These are phyloP conservation scores for Mitragyna speciosa DNA, from an alignment of 257 asterid genomes.

Conservation along the genomic window DNA sequence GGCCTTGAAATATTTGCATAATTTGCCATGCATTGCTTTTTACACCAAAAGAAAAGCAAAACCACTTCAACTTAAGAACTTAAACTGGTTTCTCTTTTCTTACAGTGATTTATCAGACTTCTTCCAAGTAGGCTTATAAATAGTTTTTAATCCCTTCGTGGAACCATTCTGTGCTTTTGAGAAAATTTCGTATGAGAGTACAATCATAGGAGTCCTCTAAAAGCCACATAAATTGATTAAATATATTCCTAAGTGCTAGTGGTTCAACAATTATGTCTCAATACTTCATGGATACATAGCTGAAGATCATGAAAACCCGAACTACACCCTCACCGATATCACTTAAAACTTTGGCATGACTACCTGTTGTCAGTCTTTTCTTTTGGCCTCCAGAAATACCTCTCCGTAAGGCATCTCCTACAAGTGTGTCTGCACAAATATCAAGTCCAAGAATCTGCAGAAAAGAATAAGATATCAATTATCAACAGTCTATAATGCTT, in stretches of 20 bases:
- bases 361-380: constrained; percentile 80
- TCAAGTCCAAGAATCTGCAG: constrained; percentile 71
- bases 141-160: not conserved
- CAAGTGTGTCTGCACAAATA: constrained; percentile 71
- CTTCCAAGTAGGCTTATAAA: not conserved
- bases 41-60: not conserved
- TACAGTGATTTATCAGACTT: not conserved
- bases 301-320: not conserved
- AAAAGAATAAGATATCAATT: constrained; percentile 1
- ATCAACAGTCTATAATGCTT: not conserved
- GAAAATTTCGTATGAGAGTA: constrained; percentile 27
- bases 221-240: not conserved
- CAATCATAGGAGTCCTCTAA: not conserved
- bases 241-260: not conserved
- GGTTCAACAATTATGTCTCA: not conserved
- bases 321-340: not conserved
- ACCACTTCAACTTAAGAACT: not conserved
- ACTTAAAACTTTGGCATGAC: not conserved
- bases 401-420: constrained; percentile 72
- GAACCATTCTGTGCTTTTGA: not conserved
- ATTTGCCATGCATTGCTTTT: not conserved
- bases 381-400: constrained; percentile 89
- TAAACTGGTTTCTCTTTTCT: not conserved
- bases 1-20: not conserved
- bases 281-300: not conserved